Percentiles rank a stretch among this genome's conserved stretches.
Evolutionary conservation across 2,329 filamentous ascomycete genomes (phyloP).

Genomic region (Elsinoe perseae): DNA sequence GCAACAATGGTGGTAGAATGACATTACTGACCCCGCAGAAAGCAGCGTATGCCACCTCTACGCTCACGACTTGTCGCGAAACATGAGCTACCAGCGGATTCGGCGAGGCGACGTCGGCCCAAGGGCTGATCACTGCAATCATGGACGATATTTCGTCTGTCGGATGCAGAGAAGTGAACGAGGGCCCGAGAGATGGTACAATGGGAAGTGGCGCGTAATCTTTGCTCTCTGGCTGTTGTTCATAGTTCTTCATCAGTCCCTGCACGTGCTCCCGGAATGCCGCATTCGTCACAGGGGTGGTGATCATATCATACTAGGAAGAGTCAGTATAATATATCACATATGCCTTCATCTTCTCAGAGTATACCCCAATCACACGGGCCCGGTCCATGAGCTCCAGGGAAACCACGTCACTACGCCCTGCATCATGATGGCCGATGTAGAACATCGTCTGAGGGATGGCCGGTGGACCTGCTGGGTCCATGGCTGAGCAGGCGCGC

Average conservation of each 20-base stretch:
- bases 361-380: conserved; percentile 50
- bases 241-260: conserved; percentile 51
- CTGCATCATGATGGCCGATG: conserved; percentile 66
- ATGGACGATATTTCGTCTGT: conserved; percentile 62
- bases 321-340: too few relatives aligned
- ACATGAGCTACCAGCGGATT: conserved; percentile 78
- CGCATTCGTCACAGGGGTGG: conserved; percentile 66
- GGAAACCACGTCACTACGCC: conserved; percentile 52
- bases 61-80: conserved; percentile 79
- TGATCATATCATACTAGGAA: conserved; percentile 68
- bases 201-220: conserved; percentile 38
- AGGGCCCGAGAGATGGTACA: conserved; percentile 60
- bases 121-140: conserved; percentile 73
- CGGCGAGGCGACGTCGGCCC: conserved; percentile 81
- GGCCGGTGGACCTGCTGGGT: neutral
- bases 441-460: conserved; percentile 45
- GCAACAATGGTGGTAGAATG: conserved; percentile 50
- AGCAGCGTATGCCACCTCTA: conserved; percentile 89
- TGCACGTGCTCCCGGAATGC: conserved; percentile 64
- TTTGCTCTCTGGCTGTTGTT: conserved; percentile 30
- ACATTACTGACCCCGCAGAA: conserved; percentile 87
- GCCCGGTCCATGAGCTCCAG: conserved; percentile 59
- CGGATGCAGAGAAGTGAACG: conserved; percentile 69
- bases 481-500: too few relatives aligned
- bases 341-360: too few relatives aligned